Conservation (phyloP, 1,139 yeast species). For the Starmera stellimalicola region DNA sequence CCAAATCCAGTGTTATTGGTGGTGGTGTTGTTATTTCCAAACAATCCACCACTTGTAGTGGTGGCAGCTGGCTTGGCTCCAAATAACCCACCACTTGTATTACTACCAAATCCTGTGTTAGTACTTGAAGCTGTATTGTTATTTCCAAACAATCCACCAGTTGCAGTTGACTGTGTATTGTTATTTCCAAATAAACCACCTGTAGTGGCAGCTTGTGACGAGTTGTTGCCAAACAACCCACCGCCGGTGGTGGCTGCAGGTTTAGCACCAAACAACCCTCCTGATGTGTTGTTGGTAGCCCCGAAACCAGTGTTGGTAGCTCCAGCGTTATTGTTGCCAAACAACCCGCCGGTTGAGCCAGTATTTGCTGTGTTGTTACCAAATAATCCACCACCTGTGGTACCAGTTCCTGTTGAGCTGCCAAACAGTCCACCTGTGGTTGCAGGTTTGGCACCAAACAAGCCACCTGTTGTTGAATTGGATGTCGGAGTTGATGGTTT, state of each 20-base stretch:
- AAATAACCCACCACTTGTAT: conserved; percentile 20
- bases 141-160: conserved; percentile 3
- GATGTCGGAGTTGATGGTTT: conserved; percentile 6
- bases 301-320: conserved; percentile 18
- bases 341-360: conserved; percentile 22
- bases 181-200: not conserved
- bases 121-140: conserved; percentile 4
- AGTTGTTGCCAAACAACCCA: conserved; percentile 26
- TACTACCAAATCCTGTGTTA: conserved; percentile 7
- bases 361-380: conserved; percentile 12
- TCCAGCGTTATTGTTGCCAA: conserved; percentile 18
- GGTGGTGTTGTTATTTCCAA: conserved; percentile 20
- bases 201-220: conserved; percentile 12
- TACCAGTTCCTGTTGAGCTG: conserved; percentile 19
- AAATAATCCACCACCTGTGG: conserved; percentile 16
- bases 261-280: conserved; percentile 7
- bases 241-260: conserved; percentile 14
- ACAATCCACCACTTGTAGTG: conserved; percentile 22
- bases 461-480: conserved; percentile 14
- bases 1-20: conserved; percentile 16
- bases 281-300: conserved; percentile 6
- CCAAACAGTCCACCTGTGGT: conserved; percentile 23
- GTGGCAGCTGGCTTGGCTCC: conserved; percentile 21
- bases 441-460: conserved; percentile 5
- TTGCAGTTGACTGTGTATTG: conserved; percentile 5